These are phyloP conservation scores for Digitaria exilis DNA, from an alignment of 202 grass and related monocot genomes.

Conservation along the genomic window DNA sequence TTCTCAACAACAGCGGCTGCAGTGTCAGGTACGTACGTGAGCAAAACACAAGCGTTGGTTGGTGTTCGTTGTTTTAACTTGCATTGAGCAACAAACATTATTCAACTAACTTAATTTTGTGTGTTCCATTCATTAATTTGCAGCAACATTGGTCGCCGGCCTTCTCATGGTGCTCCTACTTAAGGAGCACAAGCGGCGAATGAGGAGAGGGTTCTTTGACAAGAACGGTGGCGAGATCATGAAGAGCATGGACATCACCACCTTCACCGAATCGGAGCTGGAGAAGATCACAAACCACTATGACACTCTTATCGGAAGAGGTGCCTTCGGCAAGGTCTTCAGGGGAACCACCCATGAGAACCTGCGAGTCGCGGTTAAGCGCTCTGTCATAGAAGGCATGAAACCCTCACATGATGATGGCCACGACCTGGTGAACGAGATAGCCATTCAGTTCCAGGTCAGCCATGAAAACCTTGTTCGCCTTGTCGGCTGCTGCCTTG, in stretches of 20 bases:
- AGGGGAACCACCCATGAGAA: background rate
- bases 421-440: background rate
- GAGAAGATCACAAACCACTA: background rate
- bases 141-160: background rate
- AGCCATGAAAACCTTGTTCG: background rate
- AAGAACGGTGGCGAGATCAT: constrained; percentile 14
- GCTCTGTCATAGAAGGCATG: no score
- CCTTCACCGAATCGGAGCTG: background rate
- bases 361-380: background rate
- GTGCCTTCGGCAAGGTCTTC: background rate
- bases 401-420: no score
- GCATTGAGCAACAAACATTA: no score
- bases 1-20: background rate
- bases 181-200: background rate
- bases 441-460: background rate
- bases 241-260: background rate
- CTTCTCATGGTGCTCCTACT: background rate
- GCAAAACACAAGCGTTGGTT: no score
- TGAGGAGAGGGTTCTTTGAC: background rate
- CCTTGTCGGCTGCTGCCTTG: constrained; percentile 2
- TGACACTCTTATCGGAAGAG: no score
- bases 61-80: background rate
- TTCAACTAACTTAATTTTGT: no score
- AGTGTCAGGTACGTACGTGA: no score
- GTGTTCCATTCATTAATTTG: no score